Evolutionary conservation across 2,329 filamentous ascomycete genomes (phyloP), one percentile per base, ranked within the genome.

Genomic region (Zymoseptoria ardabiliae): DNA sequence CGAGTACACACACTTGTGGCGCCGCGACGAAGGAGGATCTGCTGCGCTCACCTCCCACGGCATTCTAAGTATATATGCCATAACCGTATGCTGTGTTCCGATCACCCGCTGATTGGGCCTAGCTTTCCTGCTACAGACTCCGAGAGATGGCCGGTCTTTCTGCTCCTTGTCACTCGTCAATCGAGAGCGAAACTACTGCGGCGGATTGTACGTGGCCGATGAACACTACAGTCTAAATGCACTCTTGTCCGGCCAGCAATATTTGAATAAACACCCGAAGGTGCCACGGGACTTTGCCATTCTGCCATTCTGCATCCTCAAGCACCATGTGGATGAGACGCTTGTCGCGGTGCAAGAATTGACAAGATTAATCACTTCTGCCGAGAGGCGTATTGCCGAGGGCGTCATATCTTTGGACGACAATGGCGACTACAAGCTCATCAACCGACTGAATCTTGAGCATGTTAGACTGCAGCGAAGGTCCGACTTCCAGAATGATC

Each of bases 41-140:
- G 68, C 70, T 1, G 62, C 65, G 9, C 57, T 72, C 52, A 68
- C 64, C 21, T 69, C 66, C 8, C 69, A 69, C 62, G 68, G 66
- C 23, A 69, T 71, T 22, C 57, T 72, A 50, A 69, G 69, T 71
- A 59, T 28, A 8, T 5, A n/a, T 11, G 63, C 58, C 9, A 21
- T 51, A 7, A 17, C 10, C 35, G 35, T 45, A 45, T 45, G 35
- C 35, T 45, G 35, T 45, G 53, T 20, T 54, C 13, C 35, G 8
- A 48, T 20, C 30, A 35, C 52, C 20, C n/a, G 20, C 50, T 25
- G 35, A 45, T 45, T 6, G 13, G 4, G 19, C 22, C 19, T 41
- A 69, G 67, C 68, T 1, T 72, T 72, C 57, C 61, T 72, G 19
- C 61, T 72, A n/a, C 70, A 72, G 56, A 72, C 70, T 2, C 70